A percentile compares a stretch with the other conserved stretches of the same genome.
Conservation (phyloP, 2,329 filamentous ascomycete species). For the Teratosphaeria viscida region DNA sequence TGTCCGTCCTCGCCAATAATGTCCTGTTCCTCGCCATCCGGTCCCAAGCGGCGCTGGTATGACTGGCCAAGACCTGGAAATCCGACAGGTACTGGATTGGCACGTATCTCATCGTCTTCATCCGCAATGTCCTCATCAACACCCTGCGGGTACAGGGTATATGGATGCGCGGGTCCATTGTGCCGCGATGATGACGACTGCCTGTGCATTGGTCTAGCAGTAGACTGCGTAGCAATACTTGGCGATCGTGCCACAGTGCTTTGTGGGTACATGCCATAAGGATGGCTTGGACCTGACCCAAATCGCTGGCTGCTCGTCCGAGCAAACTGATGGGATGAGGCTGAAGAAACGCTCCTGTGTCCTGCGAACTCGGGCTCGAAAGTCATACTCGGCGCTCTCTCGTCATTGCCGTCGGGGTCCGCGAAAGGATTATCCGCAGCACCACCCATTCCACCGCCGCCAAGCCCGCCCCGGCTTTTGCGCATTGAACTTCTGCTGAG, state of each 20-base stretch:
- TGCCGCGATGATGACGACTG: slow-evolving; percentile 23
- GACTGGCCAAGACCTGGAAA: slow-evolving; percentile 56
- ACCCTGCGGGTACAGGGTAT: slow-evolving; percentile 75
- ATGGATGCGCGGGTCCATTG: slow-evolving; percentile 64
- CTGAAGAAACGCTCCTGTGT: slow-evolving; percentile 23
- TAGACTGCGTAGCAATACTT: slow-evolving; percentile 64
- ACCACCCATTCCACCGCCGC: background rate
- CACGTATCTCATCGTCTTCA: slow-evolving; percentile 27
- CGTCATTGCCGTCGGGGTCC: slow-evolving; percentile 24
- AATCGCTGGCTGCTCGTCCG: slow-evolving; percentile 55
- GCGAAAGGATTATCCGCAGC: slow-evolving; percentile 24
- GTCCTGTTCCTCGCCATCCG: slow-evolving; percentile 78
- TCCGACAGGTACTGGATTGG: slow-evolving; percentile 50
- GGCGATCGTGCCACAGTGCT: slow-evolving; percentile 48
- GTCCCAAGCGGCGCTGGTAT: slow-evolving; percentile 63
- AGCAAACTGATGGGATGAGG: slow-evolving; percentile 28
- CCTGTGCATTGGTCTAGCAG: slow-evolving; percentile 50
- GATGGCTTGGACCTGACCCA: slow-evolving; percentile 66
- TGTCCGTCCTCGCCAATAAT: slow-evolving; percentile 82
- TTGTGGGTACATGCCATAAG: slow-evolving; percentile 77
- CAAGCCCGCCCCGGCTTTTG: slow-evolving; percentile 15
- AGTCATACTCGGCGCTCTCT: slow-evolving; percentile 13
- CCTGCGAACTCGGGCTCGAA: slow-evolving; percentile 20
- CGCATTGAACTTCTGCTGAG: slow-evolving; percentile 22
- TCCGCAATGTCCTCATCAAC: slow-evolving; percentile 49